These are phyloP conservation scores for Monotropa hypopitys DNA, from an alignment of 179 eudicot genomes.

Conservation along the genomic window DNA sequence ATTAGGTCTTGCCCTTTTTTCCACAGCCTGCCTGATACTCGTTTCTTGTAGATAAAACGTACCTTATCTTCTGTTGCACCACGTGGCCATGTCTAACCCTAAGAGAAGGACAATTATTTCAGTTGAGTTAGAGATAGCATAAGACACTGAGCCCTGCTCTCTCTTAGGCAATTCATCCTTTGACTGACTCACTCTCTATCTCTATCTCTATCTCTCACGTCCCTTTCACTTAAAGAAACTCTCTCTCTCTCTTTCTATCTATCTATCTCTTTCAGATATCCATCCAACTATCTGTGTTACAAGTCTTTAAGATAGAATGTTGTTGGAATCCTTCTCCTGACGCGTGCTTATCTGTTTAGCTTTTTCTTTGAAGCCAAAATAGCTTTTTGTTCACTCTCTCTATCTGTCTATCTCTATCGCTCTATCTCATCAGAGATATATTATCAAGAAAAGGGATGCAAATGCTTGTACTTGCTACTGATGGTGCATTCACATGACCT, in stretches of 20 bases:
- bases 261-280: too few species aligned
- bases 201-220: too few species aligned
- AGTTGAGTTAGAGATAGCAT: too few species aligned
- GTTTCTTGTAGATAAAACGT: neutral
- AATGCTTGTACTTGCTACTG: slow-evolving; percentile 3
- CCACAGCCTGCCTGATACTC: neutral
- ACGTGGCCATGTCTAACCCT: neutral
- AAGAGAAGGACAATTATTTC: neutral
- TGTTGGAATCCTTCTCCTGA: neutral
- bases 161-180: neutral
- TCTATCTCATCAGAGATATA: too few species aligned
- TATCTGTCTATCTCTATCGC: neutral
- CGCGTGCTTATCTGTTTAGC: neutral
- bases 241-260: neutral
- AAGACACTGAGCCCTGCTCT: neutral
- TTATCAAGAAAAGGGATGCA: neutral
- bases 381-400: neutral
- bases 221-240: neutral
- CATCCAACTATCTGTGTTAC: neutral
- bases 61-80: neutral
- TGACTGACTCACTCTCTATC: neutral
- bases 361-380: neutral
- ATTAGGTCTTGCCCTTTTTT: too few species aligned
- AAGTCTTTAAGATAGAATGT: neutral
- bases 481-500: neutral